Percentiles rank a stretch among this genome's conserved stretches.
These are phyloP conservation scores for Angomonas ambiguus DNA, from an alignment of 208 protist species.

Conservation along the genomic window DNA sequence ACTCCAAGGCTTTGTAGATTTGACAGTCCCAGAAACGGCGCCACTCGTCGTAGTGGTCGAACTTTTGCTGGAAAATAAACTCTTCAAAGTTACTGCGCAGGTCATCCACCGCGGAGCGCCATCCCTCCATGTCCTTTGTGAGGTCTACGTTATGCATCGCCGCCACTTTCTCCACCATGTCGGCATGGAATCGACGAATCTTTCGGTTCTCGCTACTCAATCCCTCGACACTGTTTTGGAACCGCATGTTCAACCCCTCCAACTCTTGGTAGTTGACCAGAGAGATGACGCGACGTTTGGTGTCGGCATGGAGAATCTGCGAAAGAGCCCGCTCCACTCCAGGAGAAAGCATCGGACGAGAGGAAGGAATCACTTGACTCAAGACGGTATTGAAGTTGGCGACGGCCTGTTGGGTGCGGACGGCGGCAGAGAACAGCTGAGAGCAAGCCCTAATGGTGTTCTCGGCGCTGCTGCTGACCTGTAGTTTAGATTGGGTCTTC, in stretches of 20 bases:
- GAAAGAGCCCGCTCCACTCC: constrained; percentile 43
- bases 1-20: constrained; percentile 96
- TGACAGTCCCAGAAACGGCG: constrained; percentile 94
- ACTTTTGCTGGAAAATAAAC: constrained; percentile 71
- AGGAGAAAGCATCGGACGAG: constrained; percentile 57
- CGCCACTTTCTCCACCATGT: constrained; percentile 78
- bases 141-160: constrained; percentile 89
- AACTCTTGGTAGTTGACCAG: constrained; percentile 78
- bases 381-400: constrained; percentile 84
- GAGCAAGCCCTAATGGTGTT: constrained; percentile 53
- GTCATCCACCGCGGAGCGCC: constrained; percentile 84
- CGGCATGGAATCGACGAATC: constrained; percentile 82
- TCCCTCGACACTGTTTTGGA: constrained; percentile 77
- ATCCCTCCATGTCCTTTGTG: constrained; percentile 87
- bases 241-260: constrained; percentile 71
- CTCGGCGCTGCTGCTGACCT: constrained; percentile 37
- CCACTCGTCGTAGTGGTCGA: constrained; percentile 87
- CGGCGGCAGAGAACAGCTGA: constrained; percentile 38
- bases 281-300: constrained; percentile 35
- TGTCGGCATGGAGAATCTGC: constrained; percentile 62
- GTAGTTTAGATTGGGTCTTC: neutral
- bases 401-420: constrained; percentile 70
- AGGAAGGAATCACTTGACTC: constrained; percentile 69
- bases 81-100: constrained; percentile 84
- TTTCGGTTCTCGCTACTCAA: constrained; percentile 80